Evolutionary conservation across 2,329 filamentous ascomycete genomes (phyloP).

Genomic region (Penicillium italicum): DNA sequence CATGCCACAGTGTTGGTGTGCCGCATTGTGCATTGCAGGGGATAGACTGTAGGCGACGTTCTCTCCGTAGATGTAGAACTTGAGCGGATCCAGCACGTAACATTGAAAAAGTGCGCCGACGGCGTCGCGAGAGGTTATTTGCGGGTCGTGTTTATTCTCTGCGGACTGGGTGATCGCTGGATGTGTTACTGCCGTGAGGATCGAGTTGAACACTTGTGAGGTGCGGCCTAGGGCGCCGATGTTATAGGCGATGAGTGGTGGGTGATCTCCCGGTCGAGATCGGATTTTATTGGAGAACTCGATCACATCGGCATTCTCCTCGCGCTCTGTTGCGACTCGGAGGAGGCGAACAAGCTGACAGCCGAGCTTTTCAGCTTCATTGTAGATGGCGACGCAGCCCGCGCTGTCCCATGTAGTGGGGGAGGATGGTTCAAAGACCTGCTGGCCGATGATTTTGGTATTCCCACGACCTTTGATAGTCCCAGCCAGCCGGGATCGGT

Average conservation of each 20-base stretch:
- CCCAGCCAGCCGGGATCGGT: constrained; percentile 24
- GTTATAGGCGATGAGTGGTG: constrained; percentile 42
- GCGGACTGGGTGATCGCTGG: constrained; percentile 30
- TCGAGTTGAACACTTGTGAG: constrained; percentile 44
- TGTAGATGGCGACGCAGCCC: constrained; percentile 31
- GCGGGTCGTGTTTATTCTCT: constrained; percentile 29
- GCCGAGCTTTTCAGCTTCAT: constrained; percentile 36
- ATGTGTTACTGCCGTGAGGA: constrained; percentile 42
- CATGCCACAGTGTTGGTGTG: constrained; percentile 40
- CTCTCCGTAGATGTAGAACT: constrained; percentile 43
- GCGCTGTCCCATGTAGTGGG: constrained; percentile 36
- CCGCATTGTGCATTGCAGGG: constrained; percentile 44
- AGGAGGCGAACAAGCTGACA: constrained; percentile 42
- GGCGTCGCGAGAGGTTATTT: constrained; percentile 38
- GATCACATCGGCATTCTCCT: constrained; percentile 38
- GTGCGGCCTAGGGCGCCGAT: constrained; percentile 40
- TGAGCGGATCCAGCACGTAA: constrained; percentile 41
- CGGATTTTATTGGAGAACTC: constrained; percentile 39
- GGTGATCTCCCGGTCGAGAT: constrained; percentile 29
- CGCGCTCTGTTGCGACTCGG: constrained; percentile 32
- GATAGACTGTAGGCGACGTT: constrained; percentile 44
- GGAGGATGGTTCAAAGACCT: constrained; percentile 30
- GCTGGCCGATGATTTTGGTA: constrained; percentile 43
- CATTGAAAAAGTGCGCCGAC: constrained; percentile 40
- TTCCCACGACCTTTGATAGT: constrained; percentile 36